phyloP scores from a whole-genome alignment of 2,329 filamentous ascomycete genomes.

The Chaetomium sp. region DNA sequence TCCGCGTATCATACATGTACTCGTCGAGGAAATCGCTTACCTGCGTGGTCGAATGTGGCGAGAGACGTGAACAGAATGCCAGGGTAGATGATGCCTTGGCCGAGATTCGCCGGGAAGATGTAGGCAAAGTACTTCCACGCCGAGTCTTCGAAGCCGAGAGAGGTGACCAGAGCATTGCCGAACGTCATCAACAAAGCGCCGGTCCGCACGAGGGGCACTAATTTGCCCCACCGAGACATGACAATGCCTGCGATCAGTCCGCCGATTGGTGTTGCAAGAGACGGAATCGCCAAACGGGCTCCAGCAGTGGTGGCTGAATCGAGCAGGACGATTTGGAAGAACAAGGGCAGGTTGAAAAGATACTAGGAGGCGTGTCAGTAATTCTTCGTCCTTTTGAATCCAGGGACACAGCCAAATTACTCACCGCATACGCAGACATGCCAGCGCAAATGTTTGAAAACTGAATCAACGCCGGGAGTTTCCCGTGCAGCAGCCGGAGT shows the following conservation, averaged over 20 bases:
- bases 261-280: constrained; percentile 51
- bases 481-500: constrained; percentile 47
- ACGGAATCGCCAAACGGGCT: constrained; percentile 56
- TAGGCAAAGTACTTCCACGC: constrained; percentile 50
- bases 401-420: constrained; percentile 21
- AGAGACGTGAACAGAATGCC: constrained; percentile 55
- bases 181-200: constrained; percentile 47
- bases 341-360: constrained; percentile 63
- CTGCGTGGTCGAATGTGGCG: constrained; percentile 54
- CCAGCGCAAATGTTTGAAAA: constrained; percentile 55
- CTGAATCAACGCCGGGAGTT: constrained; percentile 48
- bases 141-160: constrained; percentile 43
- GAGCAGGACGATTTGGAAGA: constrained; percentile 60
- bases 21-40: constrained; percentile 31
- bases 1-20: too few relatives aligned
- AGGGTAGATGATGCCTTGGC: constrained; percentile 55
- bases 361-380: constrained; percentile 35
- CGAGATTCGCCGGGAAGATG: constrained; percentile 52
- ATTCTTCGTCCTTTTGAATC: neutral
- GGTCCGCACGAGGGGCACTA: constrained; percentile 45
- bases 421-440: constrained; percentile 56
- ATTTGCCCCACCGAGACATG: constrained; percentile 49
- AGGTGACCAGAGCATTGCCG: constrained; percentile 47
- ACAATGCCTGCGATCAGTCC: constrained; percentile 51
- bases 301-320: constrained; percentile 60